Evolutionary conservation across 495 filamentous ascomycete species (phyloP).

Genomic region (Tuber brumale): DNA sequence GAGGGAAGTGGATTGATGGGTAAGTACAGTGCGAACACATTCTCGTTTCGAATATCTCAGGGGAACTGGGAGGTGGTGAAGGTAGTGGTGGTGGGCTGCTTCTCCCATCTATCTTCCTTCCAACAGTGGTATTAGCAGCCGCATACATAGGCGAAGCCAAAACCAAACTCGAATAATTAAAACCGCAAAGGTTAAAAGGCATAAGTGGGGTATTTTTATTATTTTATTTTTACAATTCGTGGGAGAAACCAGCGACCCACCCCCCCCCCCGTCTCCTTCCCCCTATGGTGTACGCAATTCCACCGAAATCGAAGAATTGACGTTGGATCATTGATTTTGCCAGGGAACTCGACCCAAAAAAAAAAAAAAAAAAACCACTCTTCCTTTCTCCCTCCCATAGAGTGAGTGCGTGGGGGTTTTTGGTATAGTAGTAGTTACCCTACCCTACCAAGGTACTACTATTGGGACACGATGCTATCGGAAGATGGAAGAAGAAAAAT

Average conservation of each 20-base stretch:
- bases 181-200: neutral
- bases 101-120: neutral
- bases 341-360: conserved; percentile 3
- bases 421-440: too few species aligned
- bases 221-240: neutral
- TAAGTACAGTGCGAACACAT: conserved; percentile 3
- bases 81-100: neutral
- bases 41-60: conserved; percentile 2
- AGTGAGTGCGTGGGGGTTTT: too few species aligned
- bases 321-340: conserved; percentile 37
- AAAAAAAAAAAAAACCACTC: neutral
- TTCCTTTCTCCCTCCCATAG: too few species aligned
- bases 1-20: neutral
- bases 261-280: neutral
- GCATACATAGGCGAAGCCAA: neutral
- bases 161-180: neutral
- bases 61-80: neutral
- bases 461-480: too few species aligned
- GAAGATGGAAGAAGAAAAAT: neutral
- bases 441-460: too few species aligned
- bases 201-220: neutral
- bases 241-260: neutral
- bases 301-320: conserved; percentile 37
- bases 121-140: neutral
- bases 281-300: conserved; percentile 1